phyloP scores from a whole-genome alignment of 179 eudicot genomes.

The Amaranthus tricolor region DNA sequence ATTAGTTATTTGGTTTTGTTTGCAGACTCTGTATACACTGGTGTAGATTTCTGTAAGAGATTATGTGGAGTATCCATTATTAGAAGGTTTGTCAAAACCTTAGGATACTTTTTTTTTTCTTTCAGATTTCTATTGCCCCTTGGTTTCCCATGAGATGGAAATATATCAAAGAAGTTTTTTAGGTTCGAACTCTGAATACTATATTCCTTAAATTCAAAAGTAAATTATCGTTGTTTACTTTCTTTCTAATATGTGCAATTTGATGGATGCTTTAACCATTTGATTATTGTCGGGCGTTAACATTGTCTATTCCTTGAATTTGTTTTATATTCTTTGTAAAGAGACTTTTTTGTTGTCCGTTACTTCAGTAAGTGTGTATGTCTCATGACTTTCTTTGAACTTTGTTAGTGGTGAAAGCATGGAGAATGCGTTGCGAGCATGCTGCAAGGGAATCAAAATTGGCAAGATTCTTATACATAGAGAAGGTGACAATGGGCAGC shows the following conservation, averaged over 20 bases:
- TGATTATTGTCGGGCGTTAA: not conserved
- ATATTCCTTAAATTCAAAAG: not conserved
- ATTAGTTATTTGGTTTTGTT: constrained; percentile 16
- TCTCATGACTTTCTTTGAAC: not conserved
- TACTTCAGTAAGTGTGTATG: constrained; percentile 4
- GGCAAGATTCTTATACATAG: constrained; percentile 92
- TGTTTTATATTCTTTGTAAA: not conserved
- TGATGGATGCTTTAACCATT: not conserved
- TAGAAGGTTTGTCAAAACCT: constrained; percentile 50
- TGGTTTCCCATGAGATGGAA: not conserved
- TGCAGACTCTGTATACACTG: constrained; percentile 86
- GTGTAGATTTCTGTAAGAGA: constrained; percentile 91
- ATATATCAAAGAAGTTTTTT: not conserved
- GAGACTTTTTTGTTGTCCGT: not conserved
- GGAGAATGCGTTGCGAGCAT: constrained; percentile 93
- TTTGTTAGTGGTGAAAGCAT: constrained; percentile 80
- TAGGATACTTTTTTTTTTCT: not conserved
- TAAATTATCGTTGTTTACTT: not conserved
- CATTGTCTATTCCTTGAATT: not conserved
- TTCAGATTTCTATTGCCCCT: not conserved
- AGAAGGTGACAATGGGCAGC: constrained; percentile 92
- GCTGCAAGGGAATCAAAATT: constrained; percentile 88
- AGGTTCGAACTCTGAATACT: not conserved
- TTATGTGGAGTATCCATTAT: constrained; percentile 87
- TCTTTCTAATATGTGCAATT: not conserved